Base-by-base conservation (phyloP, 805 yeast genomes). In the Torulaspora maleeae region DNA sequence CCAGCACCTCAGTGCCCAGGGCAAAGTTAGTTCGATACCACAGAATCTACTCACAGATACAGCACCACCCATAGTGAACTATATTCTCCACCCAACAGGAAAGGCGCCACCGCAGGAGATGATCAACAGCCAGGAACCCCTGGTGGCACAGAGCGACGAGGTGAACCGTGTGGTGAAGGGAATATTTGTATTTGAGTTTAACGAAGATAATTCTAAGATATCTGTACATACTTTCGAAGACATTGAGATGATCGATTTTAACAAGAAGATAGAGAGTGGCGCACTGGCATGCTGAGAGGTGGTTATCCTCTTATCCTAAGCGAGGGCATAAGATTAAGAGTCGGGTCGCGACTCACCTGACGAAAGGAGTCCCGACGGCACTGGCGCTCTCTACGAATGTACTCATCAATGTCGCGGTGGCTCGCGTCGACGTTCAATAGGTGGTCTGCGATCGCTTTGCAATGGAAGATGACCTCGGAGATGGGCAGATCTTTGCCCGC, bases 181-280 rank as follows among this genome's bases (percentile, higher is more conserved):
- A 1, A 60, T 80, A 2, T 83, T 83, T 55, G 71, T 82, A 6
- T 83, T 83, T 57, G 90, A 83, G 56, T 68, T 84, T 46, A 78
- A 74, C 54, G 72, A 72, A 19, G 66, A 68, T n/a, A 80, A 81
- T 57, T 73, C 76, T 46, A 60, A 69, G 48, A 76, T 84, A 27
- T 37, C 70, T 5, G 86, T 79, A 4, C 86, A 83, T 57, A 80
- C 85, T 2, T 72, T 84, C 27, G 91, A 84, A 53, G 75, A 80
- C 53, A 71, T 84, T 45, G 82, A 82, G 48, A 69, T 82, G 36
- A 63, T 78, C 19, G 85, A 81, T 54, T 72, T 61, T 36, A 66
- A 66, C 13, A 55, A 51, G 25, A 58, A 53, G 38, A 34, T 54
- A 17, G 47, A 53, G 32, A 42, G 57, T 7, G 51, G 50, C 6